Evolutionary conservation across 1,284 basidiomycete genomes (phyloP).

Genomic region (Tremellales sp.): DNA sequence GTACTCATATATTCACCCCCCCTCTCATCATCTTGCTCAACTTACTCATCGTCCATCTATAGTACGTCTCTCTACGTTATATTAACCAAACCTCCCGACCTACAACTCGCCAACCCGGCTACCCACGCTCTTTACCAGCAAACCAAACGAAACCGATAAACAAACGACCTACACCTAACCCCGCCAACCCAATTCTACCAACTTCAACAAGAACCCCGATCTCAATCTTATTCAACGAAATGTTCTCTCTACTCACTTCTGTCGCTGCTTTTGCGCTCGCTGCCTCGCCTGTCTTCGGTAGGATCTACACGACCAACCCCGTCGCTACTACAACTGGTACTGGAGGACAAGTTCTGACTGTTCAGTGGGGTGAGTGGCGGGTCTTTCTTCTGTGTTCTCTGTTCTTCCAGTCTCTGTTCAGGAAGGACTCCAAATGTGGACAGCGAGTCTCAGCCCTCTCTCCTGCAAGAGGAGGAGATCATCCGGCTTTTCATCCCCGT

Average conservation of each 20-base stretch:
- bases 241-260: slow-evolving; percentile 21
- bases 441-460: too few relatives aligned
- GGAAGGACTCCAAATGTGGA: too few relatives aligned
- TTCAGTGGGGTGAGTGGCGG: slow-evolving; percentile 58
- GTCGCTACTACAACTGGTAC: slow-evolving; percentile 54
- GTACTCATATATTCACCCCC: too few relatives aligned
- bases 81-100: background rate
- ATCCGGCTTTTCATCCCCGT: too few relatives aligned
- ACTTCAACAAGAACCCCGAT: background rate
- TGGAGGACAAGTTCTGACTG: slow-evolving; percentile 59
- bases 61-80: background rate
- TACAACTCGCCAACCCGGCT: background rate
- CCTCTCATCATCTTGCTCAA: background rate
- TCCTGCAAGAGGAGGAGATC: too few relatives aligned
- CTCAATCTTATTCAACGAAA: slow-evolving; percentile 7
- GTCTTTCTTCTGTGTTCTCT: background rate
- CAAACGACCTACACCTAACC: background rate
- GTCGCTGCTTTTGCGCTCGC: slow-evolving; percentile 45
- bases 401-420: background rate
- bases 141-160: background rate
- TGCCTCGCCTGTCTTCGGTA: slow-evolving; percentile 37
- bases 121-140: slow-evolving; percentile 6
- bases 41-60: background rate
- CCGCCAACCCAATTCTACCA: background rate
- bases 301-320: slow-evolving; percentile 46